A percentile compares a stretch with the other conserved stretches of the same genome.
Evolutionary conservation across 2,329 filamentous ascomycete species (phyloP).

Genomic region (Clonostachys rosea): DNA sequence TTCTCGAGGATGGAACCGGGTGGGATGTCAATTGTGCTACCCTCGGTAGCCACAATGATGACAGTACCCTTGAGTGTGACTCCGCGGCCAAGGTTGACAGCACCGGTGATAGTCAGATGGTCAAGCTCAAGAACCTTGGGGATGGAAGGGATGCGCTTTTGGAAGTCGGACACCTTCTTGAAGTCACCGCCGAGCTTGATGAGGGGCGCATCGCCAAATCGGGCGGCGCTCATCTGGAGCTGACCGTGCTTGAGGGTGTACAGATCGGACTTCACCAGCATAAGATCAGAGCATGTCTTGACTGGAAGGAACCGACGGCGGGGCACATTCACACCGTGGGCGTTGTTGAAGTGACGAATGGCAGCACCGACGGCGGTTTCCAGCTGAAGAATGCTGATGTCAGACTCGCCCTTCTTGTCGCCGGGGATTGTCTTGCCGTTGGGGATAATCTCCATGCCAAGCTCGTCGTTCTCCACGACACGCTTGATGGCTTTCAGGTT

Average conservation of each 20-base stretch:
- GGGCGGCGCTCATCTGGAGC: slow-evolving; percentile 92
- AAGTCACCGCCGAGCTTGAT: slow-evolving; percentile 99
- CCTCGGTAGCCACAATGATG: slow-evolving; percentile 97
- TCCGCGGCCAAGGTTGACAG: slow-evolving; percentile 92
- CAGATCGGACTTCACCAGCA: slow-evolving; percentile 99
- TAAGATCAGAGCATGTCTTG: slow-evolving; percentile 99
- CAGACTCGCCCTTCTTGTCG: slow-evolving; percentile 99
- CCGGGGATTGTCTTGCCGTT: slow-evolving; percentile 98
- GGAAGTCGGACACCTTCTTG: slow-evolving; percentile 99
- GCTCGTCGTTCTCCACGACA: slow-evolving; percentile 95
- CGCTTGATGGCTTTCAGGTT: slow-evolving; percentile 97
- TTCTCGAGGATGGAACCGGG: slow-evolving; percentile 97
- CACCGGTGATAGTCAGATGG: slow-evolving; percentile 95
- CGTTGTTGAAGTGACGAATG: slow-evolving; percentile 98
- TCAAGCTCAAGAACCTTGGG: slow-evolving; percentile 89
- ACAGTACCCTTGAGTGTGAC: slow-evolving; percentile 97
- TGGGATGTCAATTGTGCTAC: slow-evolving; percentile 95
- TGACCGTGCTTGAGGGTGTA: slow-evolving; percentile 99
- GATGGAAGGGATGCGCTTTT: slow-evolving; percentile 81
- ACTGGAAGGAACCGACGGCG: slow-evolving; percentile 97
- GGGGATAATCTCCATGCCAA: slow-evolving; percentile 99
- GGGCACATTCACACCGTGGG: slow-evolving; percentile 97
- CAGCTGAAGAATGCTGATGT: slow-evolving; percentile 95
- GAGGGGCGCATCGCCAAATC: slow-evolving; percentile 92
- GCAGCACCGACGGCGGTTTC: slow-evolving; percentile 98